Percentiles rank a stretch among this genome's conserved stretches.
phyloP scores from a whole-genome alignment of 306 rosid species.

The Prunus davidiana region DNA sequence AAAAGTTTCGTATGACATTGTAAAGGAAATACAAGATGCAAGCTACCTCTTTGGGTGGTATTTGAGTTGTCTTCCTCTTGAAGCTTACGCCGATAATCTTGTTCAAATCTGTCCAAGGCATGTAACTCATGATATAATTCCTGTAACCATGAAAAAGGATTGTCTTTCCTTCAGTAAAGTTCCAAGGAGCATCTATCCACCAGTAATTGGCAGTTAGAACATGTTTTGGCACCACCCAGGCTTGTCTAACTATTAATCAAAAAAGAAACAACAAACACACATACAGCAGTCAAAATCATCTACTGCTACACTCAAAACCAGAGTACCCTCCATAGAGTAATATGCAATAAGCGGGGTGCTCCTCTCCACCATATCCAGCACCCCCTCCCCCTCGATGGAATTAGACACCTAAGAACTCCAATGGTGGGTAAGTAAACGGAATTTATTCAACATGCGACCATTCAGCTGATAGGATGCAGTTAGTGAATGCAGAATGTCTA shows the following conservation, averaged over 20 bases:
- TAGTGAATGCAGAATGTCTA: background rate
- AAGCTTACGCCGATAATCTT: slow-evolving; percentile 84
- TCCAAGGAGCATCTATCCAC: slow-evolving; percentile 8
- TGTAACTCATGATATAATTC: slow-evolving; percentile 95
- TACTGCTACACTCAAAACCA: background rate
- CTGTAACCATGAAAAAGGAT: slow-evolving; percentile 40
- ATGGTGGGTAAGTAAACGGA: background rate
- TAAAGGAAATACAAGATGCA: slow-evolving; percentile 18
- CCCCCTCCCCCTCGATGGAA: no score
- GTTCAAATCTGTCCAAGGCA: slow-evolving; percentile 96
- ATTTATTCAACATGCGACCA: background rate
- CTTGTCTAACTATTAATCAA: background rate
- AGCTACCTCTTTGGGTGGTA: slow-evolving; percentile 77
- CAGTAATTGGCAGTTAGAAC: background rate
- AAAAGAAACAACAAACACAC: background rate
- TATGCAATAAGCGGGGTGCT: no score
- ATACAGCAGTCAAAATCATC: background rate
- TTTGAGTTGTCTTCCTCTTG: slow-evolving; percentile 94
- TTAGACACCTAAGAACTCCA: background rate
- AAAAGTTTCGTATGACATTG: background rate
- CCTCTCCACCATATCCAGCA: no score
- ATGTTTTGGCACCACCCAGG: background rate
- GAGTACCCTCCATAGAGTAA: background rate
- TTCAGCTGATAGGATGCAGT: background rate
- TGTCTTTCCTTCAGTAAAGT: slow-evolving; percentile 15